These are phyloP conservation scores for Ascomycota sp. DNA, from an alignment of 2,329 filamentous ascomycete genomes.

Conservation along the genomic window DNA sequence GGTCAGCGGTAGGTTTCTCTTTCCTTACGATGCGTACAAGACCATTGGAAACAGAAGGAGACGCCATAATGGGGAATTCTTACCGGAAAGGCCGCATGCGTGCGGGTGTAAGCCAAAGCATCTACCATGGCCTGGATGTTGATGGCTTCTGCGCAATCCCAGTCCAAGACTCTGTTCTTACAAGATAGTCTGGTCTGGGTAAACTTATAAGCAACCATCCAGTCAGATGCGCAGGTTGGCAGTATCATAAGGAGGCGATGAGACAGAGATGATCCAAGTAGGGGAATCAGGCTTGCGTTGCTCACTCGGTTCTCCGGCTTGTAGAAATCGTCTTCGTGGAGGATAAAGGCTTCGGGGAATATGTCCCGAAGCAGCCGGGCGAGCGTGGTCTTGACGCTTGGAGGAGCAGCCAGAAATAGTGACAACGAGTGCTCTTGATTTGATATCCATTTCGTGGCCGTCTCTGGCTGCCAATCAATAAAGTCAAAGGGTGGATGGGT, in stretches of 20 bases:
- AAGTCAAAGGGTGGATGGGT: too few species aligned
- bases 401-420: constrained; percentile 80
- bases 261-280: too few species aligned
- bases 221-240: too few species aligned
- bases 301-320: constrained; percentile 52
- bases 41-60: too few species aligned
- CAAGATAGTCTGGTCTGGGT: constrained; percentile 35
- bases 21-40: too few species aligned
- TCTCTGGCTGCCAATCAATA: too few species aligned
- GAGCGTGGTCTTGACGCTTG: constrained; percentile 86
- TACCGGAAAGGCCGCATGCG: constrained; percentile 44
- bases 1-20: too few species aligned
- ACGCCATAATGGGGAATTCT: constrained; percentile 10
- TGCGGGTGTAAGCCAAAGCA: constrained; percentile 49
- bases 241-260: too few species aligned
- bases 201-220: too few species aligned
- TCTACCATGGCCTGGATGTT: constrained; percentile 47
- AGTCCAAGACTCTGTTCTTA: constrained; percentile 52
- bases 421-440: constrained; percentile 50
- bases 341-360: constrained; percentile 58
- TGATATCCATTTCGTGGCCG: too few species aligned
- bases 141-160: constrained; percentile 74
- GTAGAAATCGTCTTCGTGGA: constrained; percentile 97
- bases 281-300: constrained; percentile 2
- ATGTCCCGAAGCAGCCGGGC: constrained; percentile 67